A percentile compares a stretch with the other conserved stretches of the same genome.
Evolutionary conservation across 352 stramenopile genomes (phyloP).

Genomic region (Globisporangium sylvaticum): DNA sequence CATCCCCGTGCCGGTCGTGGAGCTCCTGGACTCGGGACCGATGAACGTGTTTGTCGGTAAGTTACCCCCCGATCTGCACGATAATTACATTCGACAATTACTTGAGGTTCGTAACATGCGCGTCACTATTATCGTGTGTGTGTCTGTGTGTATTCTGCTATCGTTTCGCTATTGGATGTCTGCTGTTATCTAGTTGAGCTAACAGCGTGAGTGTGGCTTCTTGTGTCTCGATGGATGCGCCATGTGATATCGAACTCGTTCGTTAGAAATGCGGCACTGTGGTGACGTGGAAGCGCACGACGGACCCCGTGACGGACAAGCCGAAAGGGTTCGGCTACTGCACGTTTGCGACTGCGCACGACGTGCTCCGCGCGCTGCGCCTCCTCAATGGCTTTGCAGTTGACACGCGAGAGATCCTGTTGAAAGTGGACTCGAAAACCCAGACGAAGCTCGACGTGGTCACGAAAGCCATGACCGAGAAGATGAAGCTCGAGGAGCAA

Average conservation of each 20-base stretch:
- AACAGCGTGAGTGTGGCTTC: slow-evolving; percentile 1
- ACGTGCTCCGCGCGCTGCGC: slow-evolving; percentile 40
- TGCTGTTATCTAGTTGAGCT: background rate
- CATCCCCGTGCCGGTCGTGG: slow-evolving; percentile 8
- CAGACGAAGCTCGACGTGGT: slow-evolving; percentile 34
- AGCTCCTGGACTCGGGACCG: slow-evolving; percentile 22
- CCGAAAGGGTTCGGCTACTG: slow-evolving; percentile 47
- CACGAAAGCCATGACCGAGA: slow-evolving; percentile 20
- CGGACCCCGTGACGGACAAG: slow-evolving; percentile 37
- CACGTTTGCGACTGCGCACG: slow-evolving; percentile 27
- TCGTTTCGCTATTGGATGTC: background rate
- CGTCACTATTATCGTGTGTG: background rate
- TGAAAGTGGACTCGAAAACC: slow-evolving; percentile 37
- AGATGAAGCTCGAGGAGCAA: slow-evolving; percentile 22
- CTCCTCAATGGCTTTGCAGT: slow-evolving; percentile 41
- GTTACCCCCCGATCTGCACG: slow-evolving; percentile 44
- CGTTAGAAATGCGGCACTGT: slow-evolving; percentile 38
- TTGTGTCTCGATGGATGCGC: background rate
- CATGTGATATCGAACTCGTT: background rate
- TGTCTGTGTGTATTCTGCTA: background rate
- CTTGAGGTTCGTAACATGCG: slow-evolving; percentile 24
- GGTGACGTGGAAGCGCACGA: slow-evolving; percentile 42
- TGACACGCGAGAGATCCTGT: slow-evolving; percentile 38
- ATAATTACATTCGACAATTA: slow-evolving; percentile 50
- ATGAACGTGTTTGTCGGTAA: slow-evolving; percentile 53